A percentile compares a stretch with the other conserved stretches of the same genome.
These are phyloP conservation scores for Aspergillus pseudoterreus DNA, from an alignment of 2,329 filamentous ascomycete species.

Conservation along the genomic window DNA sequence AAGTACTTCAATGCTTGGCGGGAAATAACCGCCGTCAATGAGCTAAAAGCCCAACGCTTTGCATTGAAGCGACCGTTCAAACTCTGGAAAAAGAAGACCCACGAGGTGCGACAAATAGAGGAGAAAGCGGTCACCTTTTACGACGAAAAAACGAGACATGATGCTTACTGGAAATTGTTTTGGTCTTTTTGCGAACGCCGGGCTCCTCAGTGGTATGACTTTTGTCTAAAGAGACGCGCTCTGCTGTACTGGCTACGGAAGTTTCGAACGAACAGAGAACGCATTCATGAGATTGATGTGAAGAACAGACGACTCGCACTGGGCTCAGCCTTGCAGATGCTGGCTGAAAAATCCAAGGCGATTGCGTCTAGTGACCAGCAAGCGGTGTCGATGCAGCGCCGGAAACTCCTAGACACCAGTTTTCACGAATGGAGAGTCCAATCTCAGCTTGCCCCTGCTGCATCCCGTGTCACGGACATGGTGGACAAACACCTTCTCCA, in stretches of 20 bases:
- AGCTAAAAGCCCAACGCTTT: slow-evolving; percentile 50
- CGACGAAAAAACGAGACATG: slow-evolving; percentile 27
- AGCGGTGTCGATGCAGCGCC: slow-evolving; percentile 29
- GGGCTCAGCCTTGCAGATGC: slow-evolving; percentile 29
- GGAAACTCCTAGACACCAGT: slow-evolving; percentile 32
- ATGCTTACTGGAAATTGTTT: slow-evolving; percentile 42
- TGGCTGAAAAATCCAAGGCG: slow-evolving; percentile 30
- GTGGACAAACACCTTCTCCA: slow-evolving; percentile 45
- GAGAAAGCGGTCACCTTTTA: slow-evolving; percentile 29
- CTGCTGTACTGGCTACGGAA: slow-evolving; percentile 40
- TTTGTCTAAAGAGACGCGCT: slow-evolving; percentile 38
- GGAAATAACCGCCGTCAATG: slow-evolving; percentile 60
- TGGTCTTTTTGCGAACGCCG: slow-evolving; percentile 43
- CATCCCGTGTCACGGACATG: slow-evolving; percentile 41
- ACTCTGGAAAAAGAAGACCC: slow-evolving; percentile 48
- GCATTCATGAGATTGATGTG: slow-evolving; percentile 35
- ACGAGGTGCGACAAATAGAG: slow-evolving; percentile 33
- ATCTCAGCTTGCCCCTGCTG: slow-evolving; percentile 40
- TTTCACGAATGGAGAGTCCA: slow-evolving; percentile 43
- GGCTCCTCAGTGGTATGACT: slow-evolving; percentile 42
- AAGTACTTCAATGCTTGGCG: slow-evolving; percentile 69
- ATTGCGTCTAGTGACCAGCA: slow-evolving; percentile 26
- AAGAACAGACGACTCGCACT: slow-evolving; percentile 26
- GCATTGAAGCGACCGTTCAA: slow-evolving; percentile 53
- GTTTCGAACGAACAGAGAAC: slow-evolving; percentile 38